Evolutionary conservation across 495 filamentous ascomycete genomes (phyloP).

Genomic region (Cairneyella variabilis): DNA sequence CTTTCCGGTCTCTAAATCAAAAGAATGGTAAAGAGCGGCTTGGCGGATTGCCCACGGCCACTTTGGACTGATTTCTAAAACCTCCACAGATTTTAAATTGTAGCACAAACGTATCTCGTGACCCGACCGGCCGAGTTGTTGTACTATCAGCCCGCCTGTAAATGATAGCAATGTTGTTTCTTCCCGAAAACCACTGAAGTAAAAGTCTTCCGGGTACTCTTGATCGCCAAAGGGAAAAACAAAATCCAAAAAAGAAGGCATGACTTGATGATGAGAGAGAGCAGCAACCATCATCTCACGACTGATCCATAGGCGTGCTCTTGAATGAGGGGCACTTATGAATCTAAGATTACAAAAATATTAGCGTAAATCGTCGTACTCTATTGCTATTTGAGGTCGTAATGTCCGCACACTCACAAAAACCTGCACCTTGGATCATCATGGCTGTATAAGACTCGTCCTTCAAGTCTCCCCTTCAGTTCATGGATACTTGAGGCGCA

Average conservation of each 20-base stretch:
- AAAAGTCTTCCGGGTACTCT: conserved; percentile 31
- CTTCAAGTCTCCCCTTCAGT: conserved; percentile 6
- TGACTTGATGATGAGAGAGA: conserved; percentile 41
- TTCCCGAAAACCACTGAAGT: conserved; percentile 9
- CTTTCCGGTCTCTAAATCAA: conserved; percentile 37
- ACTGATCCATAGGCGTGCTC: conserved; percentile 26
- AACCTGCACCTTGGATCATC: conserved; percentile 23
- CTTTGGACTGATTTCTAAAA: conserved; percentile 16
- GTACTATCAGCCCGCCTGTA: conserved; percentile 24
- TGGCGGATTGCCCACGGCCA: conserved; percentile 43
- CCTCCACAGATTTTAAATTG: conserved; percentile 41
- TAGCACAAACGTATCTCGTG: conserved; percentile 37
- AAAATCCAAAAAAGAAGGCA: conserved; percentile 40
- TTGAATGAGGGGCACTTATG: conserved; percentile 29
- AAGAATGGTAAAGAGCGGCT: conserved; percentile 37
- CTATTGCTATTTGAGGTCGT: no score
- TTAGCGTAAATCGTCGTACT: neutral
- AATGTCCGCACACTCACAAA: no score
- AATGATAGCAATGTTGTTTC: conserved; percentile 18
- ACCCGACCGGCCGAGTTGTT: conserved; percentile 38
- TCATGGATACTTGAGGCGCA: neutral
- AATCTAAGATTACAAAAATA: conserved; percentile 23
- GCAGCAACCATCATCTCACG: conserved; percentile 32
- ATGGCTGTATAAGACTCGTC: neutral
- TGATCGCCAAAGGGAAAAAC: conserved; percentile 40